Conservation (phyloP, 768 basidiomycete species). For the Naganishia friedmannii region DNA sequence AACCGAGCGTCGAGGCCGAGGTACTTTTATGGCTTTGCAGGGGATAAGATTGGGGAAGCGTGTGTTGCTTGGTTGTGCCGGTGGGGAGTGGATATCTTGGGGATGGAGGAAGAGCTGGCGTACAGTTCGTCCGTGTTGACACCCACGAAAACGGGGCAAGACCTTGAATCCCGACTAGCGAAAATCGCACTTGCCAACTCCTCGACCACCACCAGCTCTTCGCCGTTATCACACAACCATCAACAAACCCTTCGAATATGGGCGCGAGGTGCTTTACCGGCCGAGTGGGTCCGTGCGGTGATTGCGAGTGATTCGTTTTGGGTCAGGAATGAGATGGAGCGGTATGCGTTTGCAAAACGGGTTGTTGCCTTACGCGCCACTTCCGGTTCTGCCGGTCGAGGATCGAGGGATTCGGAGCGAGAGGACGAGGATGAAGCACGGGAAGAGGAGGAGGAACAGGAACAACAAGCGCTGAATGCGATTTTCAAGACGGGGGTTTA, state of each 20-base stretch:
- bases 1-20: neutral
- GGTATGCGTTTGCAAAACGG: conserved; percentile 72
- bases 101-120: conserved; percentile 57
- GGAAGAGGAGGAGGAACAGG: conserved; percentile 39
- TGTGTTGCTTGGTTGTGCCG: conserved; percentile 80
- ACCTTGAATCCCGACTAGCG: neutral
- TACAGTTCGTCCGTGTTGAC: conserved; percentile 26
- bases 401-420: conserved; percentile 49
- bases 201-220: neutral
- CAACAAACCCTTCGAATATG: conserved; percentile 61
- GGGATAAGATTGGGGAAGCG: conserved; percentile 87
- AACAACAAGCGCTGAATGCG: conserved; percentile 65
- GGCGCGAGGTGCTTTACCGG: conserved; percentile 69
- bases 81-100: conserved; percentile 79
- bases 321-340: conserved; percentile 69
- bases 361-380: conserved; percentile 63
- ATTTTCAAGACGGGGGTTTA: conserved; percentile 77
- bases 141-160: neutral
- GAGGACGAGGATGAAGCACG: conserved; percentile 31
- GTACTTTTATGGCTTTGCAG: conserved; percentile 76
- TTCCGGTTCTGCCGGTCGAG: neutral
- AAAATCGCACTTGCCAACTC: neutral
- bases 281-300: conserved; percentile 70
- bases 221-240: conserved; percentile 16
- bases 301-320: conserved; percentile 77